Base-by-base conservation (phyloP, 2,329 filamentous ascomycete genomes). In the Mollisiaceae sp. region DNA sequence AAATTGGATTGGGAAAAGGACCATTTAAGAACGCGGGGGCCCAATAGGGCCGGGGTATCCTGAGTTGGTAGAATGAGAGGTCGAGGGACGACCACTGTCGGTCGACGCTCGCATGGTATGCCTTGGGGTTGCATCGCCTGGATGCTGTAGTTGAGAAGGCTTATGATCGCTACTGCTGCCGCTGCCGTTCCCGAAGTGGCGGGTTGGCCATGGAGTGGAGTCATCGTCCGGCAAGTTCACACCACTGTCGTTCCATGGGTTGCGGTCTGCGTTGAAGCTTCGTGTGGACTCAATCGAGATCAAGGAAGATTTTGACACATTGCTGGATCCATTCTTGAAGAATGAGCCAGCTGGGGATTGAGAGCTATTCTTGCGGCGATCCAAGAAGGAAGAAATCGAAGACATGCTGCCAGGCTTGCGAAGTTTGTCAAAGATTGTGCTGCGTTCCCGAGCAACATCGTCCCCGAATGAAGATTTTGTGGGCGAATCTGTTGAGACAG, bases 201-300 rank as follows among this genome's bases (percentile, higher is more conserved):
- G 86, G 60, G 80, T 80, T 60, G 83, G 79, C 87, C 87, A 89
- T 45, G 85, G 84, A 70, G 85, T 82, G 64, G 80, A 74, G 72
- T 97, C 93, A 70, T 97, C 93, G 74, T 97, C 94, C 69, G 91
- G 85, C 71, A 97, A 88, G 77, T 97, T 97, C 76, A 97, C 93
- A 74, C 94, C 94, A 76, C 93, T 97, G 78, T 98, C 94, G 78
- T 97, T 97, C 94, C 94, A 98, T 68, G 94, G 94, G 80, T 97
- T 97, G 79, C 94, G 91, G 79, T 97, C 96, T 72, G 93, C 93
- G 69, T 89, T 89, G 78, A 90, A 89, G 82, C 93, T 97, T 77
- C 94, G 91, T 41, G 93, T 93, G 58, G 94, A 97, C 80, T 98
- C 94, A 78, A 97, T 94, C 69, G 93, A 97, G 72, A 97, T 94